phyloP scores from a whole-genome alignment of 164 flowering plant species.

The Chimonanthus praecox region DNA sequence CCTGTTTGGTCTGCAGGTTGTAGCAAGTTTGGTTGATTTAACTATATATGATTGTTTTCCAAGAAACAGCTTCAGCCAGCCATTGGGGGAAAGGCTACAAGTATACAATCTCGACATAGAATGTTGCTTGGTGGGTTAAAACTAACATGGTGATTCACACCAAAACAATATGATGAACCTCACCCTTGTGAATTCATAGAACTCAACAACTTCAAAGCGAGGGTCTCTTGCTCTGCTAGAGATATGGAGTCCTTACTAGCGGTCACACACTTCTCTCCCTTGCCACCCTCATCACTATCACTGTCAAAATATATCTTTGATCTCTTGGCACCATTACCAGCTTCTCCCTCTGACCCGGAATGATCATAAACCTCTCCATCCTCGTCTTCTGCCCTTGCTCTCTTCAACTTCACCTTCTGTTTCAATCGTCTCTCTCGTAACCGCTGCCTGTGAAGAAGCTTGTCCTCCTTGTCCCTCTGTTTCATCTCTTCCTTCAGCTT shows the following conservation, averaged over 20 bases:
- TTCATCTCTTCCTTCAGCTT: constrained; percentile 62
- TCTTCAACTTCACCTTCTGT: constrained; percentile 60
- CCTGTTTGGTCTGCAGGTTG: too few relatives aligned
- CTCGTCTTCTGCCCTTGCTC: constrained; percentile 36
- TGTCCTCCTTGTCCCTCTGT: constrained; percentile 71
- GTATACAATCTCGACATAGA: too few relatives aligned
- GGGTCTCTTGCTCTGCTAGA: constrained; percentile 73
- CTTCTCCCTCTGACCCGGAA: constrained; percentile 45
- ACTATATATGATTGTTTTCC: too few relatives aligned
- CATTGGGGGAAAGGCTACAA: too few relatives aligned
- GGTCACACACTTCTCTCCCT: constrained; percentile 9
- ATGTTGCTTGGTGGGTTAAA: too few relatives aligned
- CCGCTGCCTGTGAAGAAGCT: constrained; percentile 42
- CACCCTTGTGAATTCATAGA: constrained; percentile 35
- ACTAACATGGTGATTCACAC: too few relatives aligned
- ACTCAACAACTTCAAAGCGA: constrained; percentile 74
- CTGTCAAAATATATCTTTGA: constrained; percentile 53
- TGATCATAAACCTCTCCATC: constrained; percentile 23
- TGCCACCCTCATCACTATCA: constrained; percentile 31
- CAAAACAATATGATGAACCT: too few relatives aligned
- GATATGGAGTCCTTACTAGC: constrained; percentile 33
- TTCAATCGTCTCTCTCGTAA: constrained; percentile 50
- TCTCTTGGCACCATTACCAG: constrained; percentile 28
- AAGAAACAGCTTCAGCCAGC: too few relatives aligned
- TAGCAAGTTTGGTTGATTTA: too few relatives aligned